Base-by-base conservation (phyloP, 75 land plant genomes). In the Sequoia sempervirens region DNA sequence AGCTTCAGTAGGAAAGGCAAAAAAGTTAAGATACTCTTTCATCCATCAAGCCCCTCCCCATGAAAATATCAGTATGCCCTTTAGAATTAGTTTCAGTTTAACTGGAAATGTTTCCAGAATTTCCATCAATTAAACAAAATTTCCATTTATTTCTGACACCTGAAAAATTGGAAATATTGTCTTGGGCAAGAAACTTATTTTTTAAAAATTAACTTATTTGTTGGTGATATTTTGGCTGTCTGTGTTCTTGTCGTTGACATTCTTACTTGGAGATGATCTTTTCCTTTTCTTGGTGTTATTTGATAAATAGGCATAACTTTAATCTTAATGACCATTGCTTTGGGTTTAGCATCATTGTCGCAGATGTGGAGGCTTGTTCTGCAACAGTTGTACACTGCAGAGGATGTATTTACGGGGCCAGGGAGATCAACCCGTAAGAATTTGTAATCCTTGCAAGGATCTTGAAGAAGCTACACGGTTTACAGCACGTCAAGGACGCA, bases 291-390 rank as follows among this genome's bases (percentile, higher is more conserved):
- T 10, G 52, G 40, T 45, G 2, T 20, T 43, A n/a, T 43, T 40
- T 76, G 12, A 32, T 26, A 20, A 2, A 41, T 23, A 41, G 28
- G 46, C 80, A n/a, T 45, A 13, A 9, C 23, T 26, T 78, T 11
- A n/a, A n/a, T 78, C 10, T 81, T 9, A 40, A 80, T 47, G 46
- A 41, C 82, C 26, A 43, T 84, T 82, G 28, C 14, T 88, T 43
- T 64, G 82, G 61, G 75, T 89, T 81, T 84, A 97, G 99, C 98
- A 97, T 83, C 98, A 97, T 76, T 97, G 99, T 82, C 96, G 99
- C 78, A 94, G 99, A 88, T 97, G 99, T 89, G 99, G 99, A 36
- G 99, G 99, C 28, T 53, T 97, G 32, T 97, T 97, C 83, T 97
- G 99, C 87, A 89, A 88, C 81, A 94, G 86, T 81, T 97, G 99